Evolutionary conservation across 164 flowering plant genomes (phyloP), one percentile per base, ranked within the genome.

Genomic region (Tetrastigma voinierianum): DNA sequence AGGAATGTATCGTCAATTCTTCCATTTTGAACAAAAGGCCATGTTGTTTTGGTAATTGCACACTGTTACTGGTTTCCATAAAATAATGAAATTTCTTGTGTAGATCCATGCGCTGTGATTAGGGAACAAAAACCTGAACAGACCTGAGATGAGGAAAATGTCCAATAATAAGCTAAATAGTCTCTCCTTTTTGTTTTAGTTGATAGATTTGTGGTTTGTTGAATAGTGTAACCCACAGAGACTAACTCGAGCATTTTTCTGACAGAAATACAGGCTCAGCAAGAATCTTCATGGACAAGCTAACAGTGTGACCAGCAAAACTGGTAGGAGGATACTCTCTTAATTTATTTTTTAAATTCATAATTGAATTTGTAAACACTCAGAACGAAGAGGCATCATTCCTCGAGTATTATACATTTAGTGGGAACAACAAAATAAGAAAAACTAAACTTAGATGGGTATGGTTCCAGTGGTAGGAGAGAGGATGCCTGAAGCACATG

Each of bases 191-290:
- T 32, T 32, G 40, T 32, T 32, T 32, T 32, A 32, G 40, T 32
- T 32, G 40, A 32, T 32, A 32, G 40, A 7, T 4, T 32, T 32
- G 40, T 3, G 40, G 40, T 32, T 32, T 32, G 40, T 32, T 32
- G 40, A 44, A 43, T 21, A 3, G 40, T 32, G 40, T 32, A 32
- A 32, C 40, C 40, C 40, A 32, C 40, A 32, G 40, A 54, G 24
- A 55, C 62, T 73, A 71, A 76, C 24, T 68, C 24, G 25, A 46
- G 17, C 43, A 61, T 78, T 69, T 70, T 53, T 23, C 24, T 72
- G 20, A 70, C 93, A 93, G 98, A 93, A 93, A 72, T 89, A 88
- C 80, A 84, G 98, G 71, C 88, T 89, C 49, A 88, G 97, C 66
- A 93, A 90, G 78, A 88, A 86, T 79, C 75, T 88, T 46, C 89